Base-by-base conservation (phyloP, 2,329 filamentous ascomycete genomes). In the Penicillium hordei region DNA sequence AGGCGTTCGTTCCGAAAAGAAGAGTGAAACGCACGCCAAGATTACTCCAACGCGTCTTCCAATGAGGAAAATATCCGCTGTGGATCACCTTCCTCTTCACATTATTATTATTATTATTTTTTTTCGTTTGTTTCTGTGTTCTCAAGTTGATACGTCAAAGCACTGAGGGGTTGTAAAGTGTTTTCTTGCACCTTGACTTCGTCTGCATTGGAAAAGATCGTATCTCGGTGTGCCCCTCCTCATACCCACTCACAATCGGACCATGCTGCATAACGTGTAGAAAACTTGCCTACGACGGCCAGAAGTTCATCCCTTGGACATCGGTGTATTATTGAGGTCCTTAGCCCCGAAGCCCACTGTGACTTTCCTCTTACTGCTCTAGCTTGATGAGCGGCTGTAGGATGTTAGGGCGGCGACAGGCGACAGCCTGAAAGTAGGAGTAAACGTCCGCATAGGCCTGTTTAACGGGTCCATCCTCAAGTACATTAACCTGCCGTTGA, bases 51-150 rank as follows among this genome's bases (percentile, higher is more conserved):
- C 5, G 1, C 4, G 4, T 19, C 12, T 8, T 25, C 45, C 36
- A 50, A 49, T 49, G 3, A 23, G 19, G 39, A 25, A 53, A 10
- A 10, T 12, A 12, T 6, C 43, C 4, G 12, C 8, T 17, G 45
- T 49, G 45, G 44, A 55, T 55, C 36, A 50, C 52, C 38, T 55
- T 43, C 52, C 21, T 46, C 15, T 17, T 34, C 17, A 17, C 13
- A 17, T 34, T 31, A 8, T n/a, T n/a, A n/a, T n/a, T n/a, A n/a
- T n/a, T n/a, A n/a, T n/a, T n/a, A 5, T 4, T 33, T 33, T 15
- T 15, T 6, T 33, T 2, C 13, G 13, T 17, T 42, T 25, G 3
- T 29, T 6, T n/a, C 9, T 48, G 2, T 3, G 9, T 21, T 50
- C n/a, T 21, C 2, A 15, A 10, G 6, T 33, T 10, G 23, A 39